Evolutionary conservation across 805 yeast species (phyloP).

Genomic region (Wickerhamiella shivajii): DNA sequence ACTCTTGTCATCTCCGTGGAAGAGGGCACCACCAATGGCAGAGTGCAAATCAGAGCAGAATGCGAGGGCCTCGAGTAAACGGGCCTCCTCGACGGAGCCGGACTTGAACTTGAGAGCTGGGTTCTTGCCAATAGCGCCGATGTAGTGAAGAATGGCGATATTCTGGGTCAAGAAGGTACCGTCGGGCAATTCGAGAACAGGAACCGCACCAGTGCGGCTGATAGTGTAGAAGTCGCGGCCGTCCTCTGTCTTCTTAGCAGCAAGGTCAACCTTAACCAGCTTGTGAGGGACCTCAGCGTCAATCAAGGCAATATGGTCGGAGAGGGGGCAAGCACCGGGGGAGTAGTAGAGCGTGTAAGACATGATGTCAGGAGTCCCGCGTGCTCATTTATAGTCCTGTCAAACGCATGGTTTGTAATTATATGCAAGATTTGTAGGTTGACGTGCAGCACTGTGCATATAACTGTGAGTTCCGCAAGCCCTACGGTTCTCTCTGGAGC

Average conservation of each 20-base stretch:
- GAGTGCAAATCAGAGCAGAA: constrained; percentile 5
- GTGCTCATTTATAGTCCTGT: no score
- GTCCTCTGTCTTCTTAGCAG: not conserved
- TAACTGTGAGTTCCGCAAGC: no score
- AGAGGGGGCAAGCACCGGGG: constrained; percentile 10
- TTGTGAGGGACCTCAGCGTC: constrained; percentile 6
- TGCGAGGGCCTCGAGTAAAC: constrained; percentile 5
- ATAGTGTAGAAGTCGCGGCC: constrained; percentile 8
- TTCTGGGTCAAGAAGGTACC: constrained; percentile 10
- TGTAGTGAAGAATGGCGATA: constrained; percentile 7
- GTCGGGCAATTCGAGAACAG: constrained; percentile 10
- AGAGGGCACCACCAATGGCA: constrained; percentile 1
- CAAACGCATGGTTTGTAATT: no score
- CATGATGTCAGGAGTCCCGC: no score
- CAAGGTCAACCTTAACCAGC: constrained; percentile 6
- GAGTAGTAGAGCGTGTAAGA: constrained; percentile 7
- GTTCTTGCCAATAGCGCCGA: constrained; percentile 3
- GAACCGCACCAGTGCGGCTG: constrained; percentile 13
- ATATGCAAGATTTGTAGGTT: no score
- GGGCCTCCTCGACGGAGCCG: constrained; percentile 4
- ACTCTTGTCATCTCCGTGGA: not conserved
- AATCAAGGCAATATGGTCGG: constrained; percentile 8
- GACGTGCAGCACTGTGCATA: no score
- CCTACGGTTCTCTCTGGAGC: no score
- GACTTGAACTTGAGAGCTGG: constrained; percentile 7